Base-by-base conservation (phyloP, 106 monocot genomes). In the Cymbidium sinense region DNA sequence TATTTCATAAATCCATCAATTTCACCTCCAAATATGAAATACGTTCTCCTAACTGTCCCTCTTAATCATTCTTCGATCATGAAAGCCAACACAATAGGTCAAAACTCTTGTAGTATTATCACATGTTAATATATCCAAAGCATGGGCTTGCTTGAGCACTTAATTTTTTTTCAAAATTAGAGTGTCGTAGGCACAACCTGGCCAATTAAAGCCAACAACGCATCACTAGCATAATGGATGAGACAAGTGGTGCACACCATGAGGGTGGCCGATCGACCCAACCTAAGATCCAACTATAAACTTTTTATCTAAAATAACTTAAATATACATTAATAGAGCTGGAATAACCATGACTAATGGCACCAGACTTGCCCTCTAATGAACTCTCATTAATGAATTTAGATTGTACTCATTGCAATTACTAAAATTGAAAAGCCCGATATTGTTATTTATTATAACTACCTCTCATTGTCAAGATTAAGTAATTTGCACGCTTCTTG, bases 1-100 rank as follows among this genome's bases (percentile, higher is more conserved):
- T 87, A 85, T 90, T 90, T 85, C 90, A 90, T 87, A 90, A 90
- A 90, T 90, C 87, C 87, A 90, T 87, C 83, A 90, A 90, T 90
- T 87, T 90, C 90, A 85, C 87, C 87, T 90, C 82, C 85, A 85
- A 90, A 87, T 85, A 85, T 90, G 87, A 76, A 81, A 75, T 81
- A 81, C 65, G 75, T 65, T 67, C 67, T 67, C 81, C 81, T 67
- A 21, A 81, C 27, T 69, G 61, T 79, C 79, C 79, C 70, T 51
- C 25, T 78, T 78, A 78, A 78, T 78, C 65, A 78, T 78, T 69
- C 78, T 67, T 7, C 47, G 78, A 78, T 78, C 78, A 67, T 30
- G 23, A 78, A 44, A 43, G 78, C 67, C 78, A 78, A 78, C 78
- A 78, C 69, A 78, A 78, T 78, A 78, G 43, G 69, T 70, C 43